Evolutionary conservation across 1,139 yeast genomes (phyloP).

Genomic region (Magnusiomyces suaveolens): DNA sequence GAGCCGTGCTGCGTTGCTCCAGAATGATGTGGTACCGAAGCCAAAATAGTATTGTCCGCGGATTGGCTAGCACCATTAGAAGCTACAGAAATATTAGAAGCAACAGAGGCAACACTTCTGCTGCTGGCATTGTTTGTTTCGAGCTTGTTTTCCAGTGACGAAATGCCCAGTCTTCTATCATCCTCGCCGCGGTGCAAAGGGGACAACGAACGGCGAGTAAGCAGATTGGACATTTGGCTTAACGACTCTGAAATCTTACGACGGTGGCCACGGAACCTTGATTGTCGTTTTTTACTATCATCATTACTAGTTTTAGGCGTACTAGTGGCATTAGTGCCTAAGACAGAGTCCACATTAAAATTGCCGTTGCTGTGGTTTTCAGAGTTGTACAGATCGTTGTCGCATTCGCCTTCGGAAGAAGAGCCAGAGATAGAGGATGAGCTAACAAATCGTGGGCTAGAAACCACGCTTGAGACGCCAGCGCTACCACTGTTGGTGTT

Average conservation of each 20-base stretch:
- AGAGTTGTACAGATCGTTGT: neutral
- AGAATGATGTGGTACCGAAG: neutral
- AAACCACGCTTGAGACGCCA: neutral
- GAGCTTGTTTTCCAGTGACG: neutral
- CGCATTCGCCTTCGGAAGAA: neutral
- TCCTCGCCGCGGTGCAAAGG: neutral
- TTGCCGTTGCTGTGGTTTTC: too few relatives aligned
- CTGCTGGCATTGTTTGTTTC: neutral
- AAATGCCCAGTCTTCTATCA: neutral
- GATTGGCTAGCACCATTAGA: conserved; percentile 1
- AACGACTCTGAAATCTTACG: neutral
- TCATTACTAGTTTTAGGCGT: neutral
- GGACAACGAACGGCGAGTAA: conserved; percentile 1
- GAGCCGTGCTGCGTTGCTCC: neutral
- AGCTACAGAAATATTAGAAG: neutral
- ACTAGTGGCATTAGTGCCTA: too few relatives aligned
- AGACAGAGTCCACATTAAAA: too few relatives aligned
- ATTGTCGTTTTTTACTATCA: neutral
- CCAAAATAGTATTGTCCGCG: neutral
- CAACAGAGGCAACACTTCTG: neutral
- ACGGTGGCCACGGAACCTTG: conserved; percentile 2
- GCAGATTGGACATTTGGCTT: neutral
- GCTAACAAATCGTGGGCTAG: neutral
- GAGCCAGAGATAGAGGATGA: neutral
- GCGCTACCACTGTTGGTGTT: too few relatives aligned